Evolutionary conservation across 2,329 filamentous ascomycete genomes (phyloP).

Genomic region (Penicillium psychrosexuale): DNA sequence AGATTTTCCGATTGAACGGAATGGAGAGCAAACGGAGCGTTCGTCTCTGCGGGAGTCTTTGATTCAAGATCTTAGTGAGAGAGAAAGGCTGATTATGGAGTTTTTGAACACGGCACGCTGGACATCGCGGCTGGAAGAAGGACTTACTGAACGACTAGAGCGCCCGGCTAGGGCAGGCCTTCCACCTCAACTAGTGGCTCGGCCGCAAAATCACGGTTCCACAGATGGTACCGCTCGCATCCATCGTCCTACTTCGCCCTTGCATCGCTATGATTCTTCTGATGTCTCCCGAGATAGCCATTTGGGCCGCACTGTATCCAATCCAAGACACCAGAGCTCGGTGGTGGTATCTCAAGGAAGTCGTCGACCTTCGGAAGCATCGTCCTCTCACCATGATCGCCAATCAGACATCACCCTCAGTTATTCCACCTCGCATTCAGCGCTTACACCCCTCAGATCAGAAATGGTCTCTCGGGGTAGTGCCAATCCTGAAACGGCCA

Average conservation of each 20-base stretch:
- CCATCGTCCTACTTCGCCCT: constrained; percentile 36
- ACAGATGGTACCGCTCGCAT: constrained; percentile 31
- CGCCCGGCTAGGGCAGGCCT: constrained; percentile 28
- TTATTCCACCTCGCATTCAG: constrained; percentile 43
- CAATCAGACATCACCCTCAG: constrained; percentile 37
- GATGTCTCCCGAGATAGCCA: constrained; percentile 34
- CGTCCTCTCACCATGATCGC: constrained; percentile 24
- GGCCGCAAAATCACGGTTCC: constrained; percentile 28
- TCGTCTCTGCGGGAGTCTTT: constrained; percentile 35
- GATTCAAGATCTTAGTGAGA: constrained; percentile 40
- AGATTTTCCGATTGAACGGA: constrained; percentile 19
- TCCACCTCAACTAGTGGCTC: constrained; percentile 28
- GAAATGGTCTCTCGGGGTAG: constrained; percentile 21
- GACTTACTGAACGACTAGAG: constrained; percentile 30
- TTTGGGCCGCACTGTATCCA: constrained; percentile 26
- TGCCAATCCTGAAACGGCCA: constrained; percentile 22
- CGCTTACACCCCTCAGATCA: constrained; percentile 31
- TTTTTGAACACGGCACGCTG: constrained; percentile 43
- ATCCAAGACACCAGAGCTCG: constrained; percentile 40
- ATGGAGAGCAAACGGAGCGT: constrained; percentile 23
- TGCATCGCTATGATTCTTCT: constrained; percentile 27
- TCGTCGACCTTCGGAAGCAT: constrained; percentile 26
- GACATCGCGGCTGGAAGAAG: constrained; percentile 35
- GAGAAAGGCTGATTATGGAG: constrained; percentile 44
- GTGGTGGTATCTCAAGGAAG: constrained; percentile 41